Conservation (phyloP, 371 early-diverging fungal genomes). For the Parasitella parasitica region DNA sequence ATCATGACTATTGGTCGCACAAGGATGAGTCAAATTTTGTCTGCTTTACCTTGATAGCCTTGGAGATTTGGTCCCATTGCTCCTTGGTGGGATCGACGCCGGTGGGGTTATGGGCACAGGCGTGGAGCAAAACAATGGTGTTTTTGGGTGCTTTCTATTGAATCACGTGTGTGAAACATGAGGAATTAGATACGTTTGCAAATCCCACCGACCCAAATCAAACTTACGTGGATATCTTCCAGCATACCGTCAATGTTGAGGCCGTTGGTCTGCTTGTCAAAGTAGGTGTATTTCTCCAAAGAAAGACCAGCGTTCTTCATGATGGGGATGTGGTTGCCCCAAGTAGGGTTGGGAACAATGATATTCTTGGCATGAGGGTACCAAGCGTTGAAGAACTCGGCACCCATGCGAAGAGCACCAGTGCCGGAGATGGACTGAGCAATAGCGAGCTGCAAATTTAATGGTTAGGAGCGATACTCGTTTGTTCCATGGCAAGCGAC, state of each 20-base stretch:
- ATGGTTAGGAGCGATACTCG: not conserved
- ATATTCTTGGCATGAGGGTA: slow-evolving; percentile 86
- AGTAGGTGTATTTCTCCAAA: slow-evolving; percentile 90
- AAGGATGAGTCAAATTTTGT: slow-evolving; percentile 8
- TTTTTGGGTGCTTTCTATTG: slow-evolving; percentile 77
- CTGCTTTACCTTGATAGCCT: slow-evolving; percentile 65
- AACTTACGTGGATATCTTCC: slow-evolving; percentile 61
- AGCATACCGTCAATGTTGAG: slow-evolving; percentile 93
- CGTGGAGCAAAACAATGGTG: slow-evolving; percentile 93
- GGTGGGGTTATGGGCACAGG: slow-evolving; percentile 98
- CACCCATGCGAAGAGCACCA: slow-evolving; percentile 96
- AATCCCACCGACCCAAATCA: not conserved
- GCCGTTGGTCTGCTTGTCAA: slow-evolving; percentile 91
- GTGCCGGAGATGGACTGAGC: slow-evolving; percentile 97
- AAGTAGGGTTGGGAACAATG: slow-evolving; percentile 93
- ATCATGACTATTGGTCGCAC: not conserved
- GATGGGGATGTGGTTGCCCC: slow-evolving; percentile 98
- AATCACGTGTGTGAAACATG: not conserved
- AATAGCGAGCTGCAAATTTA: slow-evolving; percentile 65
- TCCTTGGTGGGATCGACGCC: slow-evolving; percentile 91
- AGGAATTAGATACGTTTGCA: not conserved
- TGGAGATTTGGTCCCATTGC: slow-evolving; percentile 92
- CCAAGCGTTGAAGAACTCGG: slow-evolving; percentile 84
- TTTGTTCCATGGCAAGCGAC: not conserved
- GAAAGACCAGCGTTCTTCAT: slow-evolving; percentile 90